Evolutionary conservation across 164 flowering plant genomes (phyloP).

Genomic region (Piper betle): DNA sequence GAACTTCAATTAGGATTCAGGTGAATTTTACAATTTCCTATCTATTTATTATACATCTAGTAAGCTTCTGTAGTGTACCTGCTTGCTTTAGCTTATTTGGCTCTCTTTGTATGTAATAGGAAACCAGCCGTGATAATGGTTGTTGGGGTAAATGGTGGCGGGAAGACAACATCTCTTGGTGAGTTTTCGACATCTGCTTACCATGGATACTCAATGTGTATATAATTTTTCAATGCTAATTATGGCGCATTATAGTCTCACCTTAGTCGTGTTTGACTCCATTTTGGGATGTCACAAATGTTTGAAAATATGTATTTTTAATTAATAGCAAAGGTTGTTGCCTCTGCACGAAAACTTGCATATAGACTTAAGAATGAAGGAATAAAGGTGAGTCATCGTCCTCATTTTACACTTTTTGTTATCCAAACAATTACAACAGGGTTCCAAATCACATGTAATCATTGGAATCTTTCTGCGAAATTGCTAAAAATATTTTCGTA

Average conservation of each 20-base stretch:
- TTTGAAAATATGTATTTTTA: too few species aligned
- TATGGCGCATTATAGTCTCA: background rate
- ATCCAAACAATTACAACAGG: too few species aligned
- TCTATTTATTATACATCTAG: background rate
- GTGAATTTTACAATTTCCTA: slow-evolving; percentile 18
- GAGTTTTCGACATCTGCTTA: slow-evolving; percentile 5
- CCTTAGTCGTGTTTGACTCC: background rate
- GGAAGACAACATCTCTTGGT: slow-evolving; percentile 98
- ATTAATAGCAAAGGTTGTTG: background rate
- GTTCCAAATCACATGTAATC: too few species aligned
- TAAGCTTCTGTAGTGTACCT: background rate
- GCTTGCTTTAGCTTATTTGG: background rate
- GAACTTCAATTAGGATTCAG: slow-evolving; percentile 87
- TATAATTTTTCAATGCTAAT: background rate
- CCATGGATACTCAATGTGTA: background rate
- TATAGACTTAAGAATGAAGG: slow-evolving; percentile 83
- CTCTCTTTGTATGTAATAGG: slow-evolving; percentile 20
- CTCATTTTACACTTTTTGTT: too few species aligned
- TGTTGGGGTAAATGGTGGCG: slow-evolving; percentile 99
- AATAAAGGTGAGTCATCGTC: slow-evolving; percentile 42
- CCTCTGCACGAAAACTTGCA: slow-evolving; percentile 77
- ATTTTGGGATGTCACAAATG: too few species aligned
- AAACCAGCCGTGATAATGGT: slow-evolving; percentile 89
- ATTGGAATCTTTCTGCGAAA: too few species aligned
- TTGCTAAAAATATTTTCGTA: too few species aligned